phyloP scores from a whole-genome alignment of 164 flowering plant genomes.

The Magnolia officinalis region DNA sequence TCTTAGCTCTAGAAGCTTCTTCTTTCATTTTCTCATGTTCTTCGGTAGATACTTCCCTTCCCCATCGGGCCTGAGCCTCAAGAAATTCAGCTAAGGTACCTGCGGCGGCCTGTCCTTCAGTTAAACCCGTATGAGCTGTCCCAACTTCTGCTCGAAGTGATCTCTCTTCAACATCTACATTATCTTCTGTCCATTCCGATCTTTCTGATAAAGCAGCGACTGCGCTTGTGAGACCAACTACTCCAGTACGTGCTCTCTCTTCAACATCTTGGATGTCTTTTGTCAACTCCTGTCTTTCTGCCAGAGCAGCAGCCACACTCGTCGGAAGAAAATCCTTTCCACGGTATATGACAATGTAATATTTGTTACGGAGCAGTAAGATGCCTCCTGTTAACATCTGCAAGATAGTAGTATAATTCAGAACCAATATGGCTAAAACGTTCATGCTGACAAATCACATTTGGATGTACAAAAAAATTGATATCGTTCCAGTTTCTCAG shows the following conservation, averaged over 20 bases:
- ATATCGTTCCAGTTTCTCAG: neutral
- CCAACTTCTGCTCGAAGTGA: constrained; percentile 31
- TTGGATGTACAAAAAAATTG: neutral
- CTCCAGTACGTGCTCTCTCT: constrained; percentile 33
- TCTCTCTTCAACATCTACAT: constrained; percentile 38
- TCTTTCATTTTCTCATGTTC: constrained; percentile 72
- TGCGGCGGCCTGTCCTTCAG: constrained; percentile 51
- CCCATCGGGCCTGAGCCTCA: constrained; percentile 97
- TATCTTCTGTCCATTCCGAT: constrained; percentile 51
- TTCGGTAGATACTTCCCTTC: constrained; percentile 65
- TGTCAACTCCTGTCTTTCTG: constrained; percentile 72
- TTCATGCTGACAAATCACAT: neutral
- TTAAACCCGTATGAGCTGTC: constrained; percentile 22
- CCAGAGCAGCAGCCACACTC: constrained; percentile 74
- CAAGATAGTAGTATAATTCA: constrained; percentile 14
- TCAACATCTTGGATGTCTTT: constrained; percentile 52
- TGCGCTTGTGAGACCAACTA: constrained; percentile 60
- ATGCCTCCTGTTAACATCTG: constrained; percentile 89
- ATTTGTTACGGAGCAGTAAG: constrained; percentile 88
- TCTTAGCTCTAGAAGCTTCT: constrained; percentile 66
- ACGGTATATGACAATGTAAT: constrained; percentile 81
- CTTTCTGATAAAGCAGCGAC: constrained; percentile 74
- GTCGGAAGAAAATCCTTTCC: constrained; percentile 96
- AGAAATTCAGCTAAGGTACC: constrained; percentile 93
- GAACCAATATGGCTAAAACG: neutral